Conservation (phyloP, 441 rosid genomes). For the Pelargonium fulgidum region DNA sequence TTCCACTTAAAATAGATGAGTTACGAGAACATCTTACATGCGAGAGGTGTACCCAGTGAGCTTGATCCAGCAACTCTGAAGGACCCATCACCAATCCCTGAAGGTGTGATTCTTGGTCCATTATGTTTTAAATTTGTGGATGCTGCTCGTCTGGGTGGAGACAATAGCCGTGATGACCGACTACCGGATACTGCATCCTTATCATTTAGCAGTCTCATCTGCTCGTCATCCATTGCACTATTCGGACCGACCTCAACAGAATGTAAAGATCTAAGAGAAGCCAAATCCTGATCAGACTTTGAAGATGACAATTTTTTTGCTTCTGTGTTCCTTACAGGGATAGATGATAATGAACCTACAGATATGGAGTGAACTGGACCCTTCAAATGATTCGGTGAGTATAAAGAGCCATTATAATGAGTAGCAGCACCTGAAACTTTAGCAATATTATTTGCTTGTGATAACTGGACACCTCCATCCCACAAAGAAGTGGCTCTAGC, state of each 20-base stretch:
- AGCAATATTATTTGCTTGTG: slow-evolving; percentile 35
- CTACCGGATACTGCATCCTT: slow-evolving; percentile 35
- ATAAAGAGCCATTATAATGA: slow-evolving; percentile 37
- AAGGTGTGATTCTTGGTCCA: slow-evolving; percentile 41
- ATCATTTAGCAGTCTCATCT: slow-evolving; percentile 36
- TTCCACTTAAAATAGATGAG: slow-evolving; percentile 17
- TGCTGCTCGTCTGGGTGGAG: slow-evolving; percentile 51
- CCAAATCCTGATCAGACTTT: slow-evolving; percentile 77
- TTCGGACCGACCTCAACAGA: slow-evolving; percentile 37
- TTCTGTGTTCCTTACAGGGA: slow-evolving; percentile 40
- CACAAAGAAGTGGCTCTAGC: slow-evolving; percentile 11
- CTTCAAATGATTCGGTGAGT: slow-evolving; percentile 43
- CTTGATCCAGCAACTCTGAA: slow-evolving; percentile 37
- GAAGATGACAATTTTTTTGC: slow-evolving; percentile 47
- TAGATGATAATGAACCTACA: slow-evolving; percentile 46
- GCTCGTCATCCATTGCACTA: slow-evolving; percentile 47
- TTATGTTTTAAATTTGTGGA: slow-evolving; percentile 38
- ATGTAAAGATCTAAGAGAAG: slow-evolving; percentile 60
- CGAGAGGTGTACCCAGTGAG: slow-evolving; percentile 49
- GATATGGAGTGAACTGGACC: slow-evolving; percentile 51
- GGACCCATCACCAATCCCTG: slow-evolving; percentile 39
- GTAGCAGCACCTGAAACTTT: slow-evolving; percentile 31
- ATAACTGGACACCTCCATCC: slow-evolving; percentile 46
- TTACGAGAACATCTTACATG: slow-evolving; percentile 61
- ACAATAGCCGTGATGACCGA: slow-evolving; percentile 45